Evolutionary conservation across 2,329 filamentous ascomycete species (phyloP), one percentile per base, ranked within the genome.

Genomic region (Phyllosticta citriasiana): DNA sequence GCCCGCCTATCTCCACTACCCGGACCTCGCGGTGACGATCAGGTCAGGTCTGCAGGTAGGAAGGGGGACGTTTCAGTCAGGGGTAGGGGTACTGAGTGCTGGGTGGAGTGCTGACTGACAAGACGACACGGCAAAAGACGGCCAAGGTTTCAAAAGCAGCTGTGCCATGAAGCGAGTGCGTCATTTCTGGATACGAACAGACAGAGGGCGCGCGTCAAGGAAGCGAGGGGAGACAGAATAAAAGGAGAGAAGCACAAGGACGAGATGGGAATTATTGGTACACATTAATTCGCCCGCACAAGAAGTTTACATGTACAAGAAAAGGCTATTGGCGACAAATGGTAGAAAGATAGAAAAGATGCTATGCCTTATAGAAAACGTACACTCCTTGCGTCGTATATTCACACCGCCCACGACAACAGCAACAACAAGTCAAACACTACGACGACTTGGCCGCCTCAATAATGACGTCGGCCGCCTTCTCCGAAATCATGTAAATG

Each of bases 401-500:
- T n/a, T n/a, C 14, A 47, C 40, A 47, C 35, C 10, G 35, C 16
- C 27, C 3, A 16, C 35, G n/a, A n/a, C 14, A 7, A n/a, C 7
- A n/a, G 9, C 40, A 47, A 47, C 40, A 6, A 19, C 40, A 2
- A 40, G 3, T 19, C 40, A n/a, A 40, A 22, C 19, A 22, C 19
- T 47, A 47, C 40, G 40, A 47, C 40, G 40, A 55, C 26, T 60
- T 55, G 35, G 53, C 58, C 14, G 57, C 60, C 4, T 55, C 60
- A 5, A 54, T 24, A 27, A 62, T 62, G 53, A 59, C 79, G 69
- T 85, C 82, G 2, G 82, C 80, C 0, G 84, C 84, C 75, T 86
- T 87, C 74, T 87, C 83, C 1, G 77, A 78, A 4, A 82, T 74
- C 70, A 86, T 82, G 65, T 82, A 84, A 0, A 78, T 78, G 0